Evolutionary conservation across 2,329 filamentous ascomycete genomes (phyloP).

Genomic region (Aspergillus caelatus): DNA sequence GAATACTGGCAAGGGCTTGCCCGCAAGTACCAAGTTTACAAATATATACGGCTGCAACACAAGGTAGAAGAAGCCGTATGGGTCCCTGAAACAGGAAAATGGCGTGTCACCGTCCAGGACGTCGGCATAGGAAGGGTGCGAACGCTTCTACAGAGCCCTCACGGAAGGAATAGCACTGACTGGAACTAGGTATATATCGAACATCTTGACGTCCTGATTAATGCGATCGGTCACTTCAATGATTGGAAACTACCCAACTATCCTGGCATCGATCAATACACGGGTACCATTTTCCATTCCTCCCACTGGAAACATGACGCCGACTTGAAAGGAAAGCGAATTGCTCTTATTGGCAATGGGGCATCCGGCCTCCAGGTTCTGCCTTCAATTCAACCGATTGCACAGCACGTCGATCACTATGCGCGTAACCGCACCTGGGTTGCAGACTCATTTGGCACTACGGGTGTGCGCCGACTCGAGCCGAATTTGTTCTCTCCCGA

Average conservation of each 20-base stretch:
- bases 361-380: conserved; percentile 61
- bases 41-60: conserved; percentile 58
- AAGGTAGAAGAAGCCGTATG: conserved; percentile 61
- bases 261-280: conserved; percentile 58
- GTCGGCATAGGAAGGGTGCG: conserved; percentile 31
- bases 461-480: conserved; percentile 54
- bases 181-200: conserved; percentile 44
- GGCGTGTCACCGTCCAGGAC: conserved; percentile 55
- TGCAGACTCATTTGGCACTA: conserved; percentile 63
- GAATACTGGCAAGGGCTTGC: conserved; percentile 68
- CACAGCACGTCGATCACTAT: conserved; percentile 63
- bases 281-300: conserved; percentile 61
- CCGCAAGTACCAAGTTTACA: conserved; percentile 65
- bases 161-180: conserved; percentile 28
- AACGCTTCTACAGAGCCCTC: conserved; percentile 8
- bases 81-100: conserved; percentile 56
- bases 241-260: conserved; percentile 66
- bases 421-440: conserved; percentile 70
- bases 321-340: conserved; percentile 52
- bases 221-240: conserved; percentile 68
- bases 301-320: conserved; percentile 61
- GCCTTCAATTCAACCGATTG: conserved; percentile 43
- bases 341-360: conserved; percentile 67
- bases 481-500: conserved; percentile 60
- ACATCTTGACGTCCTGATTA: conserved; percentile 63